phyloP scores from a whole-genome alignment of 495 filamentous ascomycete species.

The Neurospora cerealis region DNA sequence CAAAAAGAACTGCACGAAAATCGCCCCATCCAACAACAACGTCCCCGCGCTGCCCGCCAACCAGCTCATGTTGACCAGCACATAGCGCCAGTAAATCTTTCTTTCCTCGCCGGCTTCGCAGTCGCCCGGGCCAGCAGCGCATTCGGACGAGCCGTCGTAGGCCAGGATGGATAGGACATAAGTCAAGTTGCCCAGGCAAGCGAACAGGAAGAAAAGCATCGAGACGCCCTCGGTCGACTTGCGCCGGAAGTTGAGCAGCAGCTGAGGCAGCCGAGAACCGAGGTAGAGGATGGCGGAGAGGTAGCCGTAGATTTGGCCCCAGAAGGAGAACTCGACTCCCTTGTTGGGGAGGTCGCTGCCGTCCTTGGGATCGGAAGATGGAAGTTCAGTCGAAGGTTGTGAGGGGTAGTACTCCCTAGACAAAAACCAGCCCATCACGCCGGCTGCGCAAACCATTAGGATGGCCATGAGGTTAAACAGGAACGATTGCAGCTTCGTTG shows the following conservation, averaged over 20 bases:
- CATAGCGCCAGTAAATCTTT: slow-evolving; percentile 61
- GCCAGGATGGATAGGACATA: slow-evolving; percentile 89
- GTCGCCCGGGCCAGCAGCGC: slow-evolving; percentile 24
- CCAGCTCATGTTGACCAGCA: slow-evolving; percentile 84
- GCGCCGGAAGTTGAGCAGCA: slow-evolving; percentile 79
- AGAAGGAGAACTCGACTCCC: slow-evolving; percentile 29
- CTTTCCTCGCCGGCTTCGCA: slow-evolving; percentile 47
- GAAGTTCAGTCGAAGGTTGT: neutral
- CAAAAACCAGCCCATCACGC: slow-evolving; percentile 78
- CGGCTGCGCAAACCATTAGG: slow-evolving; percentile 68
- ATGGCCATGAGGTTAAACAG: slow-evolving; percentile 65
- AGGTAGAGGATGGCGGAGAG: slow-evolving; percentile 82
- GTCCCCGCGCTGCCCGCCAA: slow-evolving; percentile 83
- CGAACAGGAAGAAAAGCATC: slow-evolving; percentile 92
- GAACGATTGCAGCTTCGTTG: slow-evolving; percentile 44
- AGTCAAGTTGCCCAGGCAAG: slow-evolving; percentile 85
- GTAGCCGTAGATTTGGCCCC: slow-evolving; percentile 81
- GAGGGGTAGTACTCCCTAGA: slow-evolving; percentile 31
- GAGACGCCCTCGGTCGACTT: slow-evolving; percentile 88
- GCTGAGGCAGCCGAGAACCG: slow-evolving; percentile 75
- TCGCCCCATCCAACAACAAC: slow-evolving; percentile 66
- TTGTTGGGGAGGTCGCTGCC: neutral
- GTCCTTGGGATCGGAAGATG: slow-evolving; percentile 2
- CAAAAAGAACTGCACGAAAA: slow-evolving; percentile 88
- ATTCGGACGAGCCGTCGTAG: slow-evolving; percentile 52